Evolutionary conservation across 1,284 basidiomycete species (phyloP).

Genomic region (Phellopilus nigrolimitatus): DNA sequence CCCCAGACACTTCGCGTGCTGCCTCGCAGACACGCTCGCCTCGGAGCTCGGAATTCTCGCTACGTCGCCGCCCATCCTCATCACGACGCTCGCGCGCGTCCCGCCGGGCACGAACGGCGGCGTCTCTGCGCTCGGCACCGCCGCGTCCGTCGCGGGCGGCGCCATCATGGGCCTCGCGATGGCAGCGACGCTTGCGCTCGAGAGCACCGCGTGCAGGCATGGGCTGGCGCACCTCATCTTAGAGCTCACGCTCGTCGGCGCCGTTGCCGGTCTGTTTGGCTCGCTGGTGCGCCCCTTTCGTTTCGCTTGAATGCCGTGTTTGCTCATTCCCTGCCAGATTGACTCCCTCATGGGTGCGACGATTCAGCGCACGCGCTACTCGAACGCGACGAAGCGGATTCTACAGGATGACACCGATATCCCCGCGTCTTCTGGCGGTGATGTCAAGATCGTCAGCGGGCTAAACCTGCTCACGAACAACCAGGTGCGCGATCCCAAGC

Average conservation of each 20-base stretch:
- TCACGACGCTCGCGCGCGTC: constrained; percentile 69
- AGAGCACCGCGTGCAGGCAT: constrained; percentile 49
- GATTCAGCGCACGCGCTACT: constrained; percentile 79
- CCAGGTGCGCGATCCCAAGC: constrained; percentile 44
- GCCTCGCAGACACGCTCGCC: constrained; percentile 76
- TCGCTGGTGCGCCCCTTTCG: constrained; percentile 48
- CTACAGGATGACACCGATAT: constrained; percentile 53
- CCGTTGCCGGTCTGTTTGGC: constrained; percentile 64
- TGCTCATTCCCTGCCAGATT: constrained; percentile 38
- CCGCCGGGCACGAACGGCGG: constrained; percentile 93
- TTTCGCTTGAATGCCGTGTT: not conserved
- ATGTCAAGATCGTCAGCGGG: constrained; percentile 63
- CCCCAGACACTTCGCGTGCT: constrained; percentile 75
- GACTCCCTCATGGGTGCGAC: constrained; percentile 89
- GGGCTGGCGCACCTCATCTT: constrained; percentile 35
- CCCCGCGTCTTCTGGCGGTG: constrained; percentile 26
- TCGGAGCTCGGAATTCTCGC: constrained; percentile 86
- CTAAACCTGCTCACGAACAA: constrained; percentile 76
- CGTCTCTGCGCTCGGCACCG: constrained; percentile 70
- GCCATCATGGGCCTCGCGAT: constrained; percentile 62
- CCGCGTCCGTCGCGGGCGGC: constrained; percentile 74
- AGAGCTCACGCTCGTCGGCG: constrained; percentile 54
- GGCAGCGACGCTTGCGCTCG: constrained; percentile 52
- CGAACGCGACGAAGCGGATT: constrained; percentile 55
- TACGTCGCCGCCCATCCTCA: constrained; percentile 58